A percentile compares a stretch with the other conserved stretches of the same genome.
Evolutionary conservation across 495 filamentous ascomycete genomes (phyloP).

Genomic region (Penicillium taxi): DNA sequence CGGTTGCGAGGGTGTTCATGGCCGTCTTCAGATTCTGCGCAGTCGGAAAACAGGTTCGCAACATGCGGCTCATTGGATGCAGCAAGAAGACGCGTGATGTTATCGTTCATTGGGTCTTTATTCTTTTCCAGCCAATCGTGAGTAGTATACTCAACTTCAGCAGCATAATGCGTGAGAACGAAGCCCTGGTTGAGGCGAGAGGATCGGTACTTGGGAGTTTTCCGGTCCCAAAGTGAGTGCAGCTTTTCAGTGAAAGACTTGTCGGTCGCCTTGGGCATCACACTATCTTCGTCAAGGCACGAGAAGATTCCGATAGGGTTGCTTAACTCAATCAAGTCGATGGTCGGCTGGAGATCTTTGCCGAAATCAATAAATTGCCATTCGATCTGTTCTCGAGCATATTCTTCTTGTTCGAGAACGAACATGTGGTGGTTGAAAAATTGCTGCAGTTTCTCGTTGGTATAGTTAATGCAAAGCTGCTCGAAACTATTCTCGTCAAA

Average conservation of each 20-base stretch:
- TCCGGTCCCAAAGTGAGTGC: slow-evolving; percentile 91
- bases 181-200: slow-evolving; percentile 88
- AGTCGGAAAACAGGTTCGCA: slow-evolving; percentile 80
- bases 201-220: slow-evolving; percentile 84
- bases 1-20: slow-evolving; percentile 59
- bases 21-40: slow-evolving; percentile 66
- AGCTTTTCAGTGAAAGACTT: slow-evolving; percentile 96
- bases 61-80: slow-evolving; percentile 74
- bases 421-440: slow-evolving; percentile 99
- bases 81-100: slow-evolving; percentile 80
- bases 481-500: slow-evolving; percentile 98
- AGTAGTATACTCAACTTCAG: slow-evolving; percentile 95
- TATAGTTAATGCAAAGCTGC: slow-evolving; percentile 99
- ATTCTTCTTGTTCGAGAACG: slow-evolving; percentile 97
- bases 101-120: slow-evolving; percentile 97
- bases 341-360: slow-evolving; percentile 93
- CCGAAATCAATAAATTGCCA: slow-evolving; percentile 99
- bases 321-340: slow-evolving; percentile 90
- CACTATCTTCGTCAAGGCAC: slow-evolving; percentile 93
- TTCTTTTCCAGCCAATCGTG: slow-evolving; percentile 98
- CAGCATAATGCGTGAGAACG: slow-evolving; percentile 96
- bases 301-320: slow-evolving; percentile 99
- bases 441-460: slow-evolving; percentile 98
- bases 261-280: slow-evolving; percentile 99
- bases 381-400: slow-evolving; percentile 94